phyloP scores from a whole-genome alignment of 306 rosid genomes.

The Vachellia pachyceras region DNA sequence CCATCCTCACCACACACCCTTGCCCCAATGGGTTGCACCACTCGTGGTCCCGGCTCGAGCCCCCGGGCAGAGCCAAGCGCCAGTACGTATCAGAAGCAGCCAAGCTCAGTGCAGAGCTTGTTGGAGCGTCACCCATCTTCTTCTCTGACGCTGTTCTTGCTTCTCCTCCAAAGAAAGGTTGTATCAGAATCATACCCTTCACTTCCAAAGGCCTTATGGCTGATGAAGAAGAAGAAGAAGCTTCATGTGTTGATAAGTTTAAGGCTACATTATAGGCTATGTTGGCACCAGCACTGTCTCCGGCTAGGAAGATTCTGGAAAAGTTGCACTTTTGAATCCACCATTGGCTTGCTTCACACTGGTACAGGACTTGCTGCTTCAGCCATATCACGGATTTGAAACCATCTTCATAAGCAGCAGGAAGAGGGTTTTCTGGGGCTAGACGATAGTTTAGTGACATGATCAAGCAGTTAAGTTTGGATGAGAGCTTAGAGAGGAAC shows the following conservation, averaged over 20 bases:
- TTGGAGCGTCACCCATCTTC: constrained; percentile 43
- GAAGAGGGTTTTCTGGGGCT: constrained; percentile 91
- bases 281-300: constrained; percentile 96
- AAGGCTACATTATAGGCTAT: constrained; percentile 66
- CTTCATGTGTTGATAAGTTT: constrained; percentile 37
- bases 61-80: constrained; percentile 77
- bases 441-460: constrained; percentile 81
- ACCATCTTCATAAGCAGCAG: constrained; percentile 88
- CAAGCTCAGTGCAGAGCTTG: constrained; percentile 58
- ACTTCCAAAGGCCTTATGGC: constrained; percentile 34
- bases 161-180: constrained; percentile 88
- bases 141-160: constrained; percentile 70
- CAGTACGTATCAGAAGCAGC: constrained; percentile 77
- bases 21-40: constrained; percentile 75
- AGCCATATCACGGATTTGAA: constrained; percentile 66
- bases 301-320: constrained; percentile 61
- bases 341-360: constrained; percentile 44
- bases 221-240: background rate
- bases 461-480: constrained; percentile 54
- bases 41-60: constrained; percentile 70
- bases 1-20: constrained; percentile 30
- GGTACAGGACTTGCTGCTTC: constrained; percentile 50
- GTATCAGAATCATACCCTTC: constrained; percentile 65
- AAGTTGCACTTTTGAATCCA: constrained; percentile 67
- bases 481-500: constrained; percentile 60